A percentile compares a stretch with the other conserved stretches of the same genome.
These are phyloP conservation scores for Lasiodiplodia theobromae DNA, from an alignment of 2,329 filamentous ascomycete genomes.

Conservation along the genomic window DNA sequence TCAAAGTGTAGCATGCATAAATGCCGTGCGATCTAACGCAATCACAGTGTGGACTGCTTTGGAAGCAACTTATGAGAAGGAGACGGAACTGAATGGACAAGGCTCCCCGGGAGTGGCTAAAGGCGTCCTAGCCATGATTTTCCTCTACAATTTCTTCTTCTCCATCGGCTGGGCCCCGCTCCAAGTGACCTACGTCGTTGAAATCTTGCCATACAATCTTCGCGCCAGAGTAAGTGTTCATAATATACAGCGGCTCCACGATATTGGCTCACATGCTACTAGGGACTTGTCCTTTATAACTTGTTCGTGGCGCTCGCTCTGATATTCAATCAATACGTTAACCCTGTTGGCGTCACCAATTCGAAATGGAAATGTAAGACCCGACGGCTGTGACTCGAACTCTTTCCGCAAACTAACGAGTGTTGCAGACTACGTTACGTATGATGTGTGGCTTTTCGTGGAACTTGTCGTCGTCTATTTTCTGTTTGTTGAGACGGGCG, in stretches of 20 bases:
- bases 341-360: neutral
- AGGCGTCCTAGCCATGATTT: conserved; percentile 27
- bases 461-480: conserved; percentile 70
- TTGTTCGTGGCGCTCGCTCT: neutral
- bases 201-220: conserved; percentile 26
- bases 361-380: neutral
- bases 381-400: too few relatives aligned
- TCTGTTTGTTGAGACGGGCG: conserved; percentile 74
- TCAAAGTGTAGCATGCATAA: too few relatives aligned
- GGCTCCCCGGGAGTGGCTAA: conserved; percentile 7
- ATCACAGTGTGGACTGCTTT: neutral
- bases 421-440: neutral
- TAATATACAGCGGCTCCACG: too few relatives aligned
- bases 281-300: neutral
- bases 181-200: conserved; percentile 22
- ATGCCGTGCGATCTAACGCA: too few relatives aligned
- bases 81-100: conserved; percentile 7
- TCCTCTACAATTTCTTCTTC: conserved; percentile 21
- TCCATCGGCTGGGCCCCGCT: conserved; percentile 16
- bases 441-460: conserved; percentile 60
- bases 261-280: neutral
- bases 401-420: neutral
- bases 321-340: neutral
- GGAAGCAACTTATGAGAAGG: conserved; percentile 21
- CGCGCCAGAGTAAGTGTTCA: conserved; percentile 9